Percentiles rank a stretch among this genome's conserved stretches.
phyloP scores from a whole-genome alignment of 352 stramenopile genomes.

The Phytophthora melonis region DNA sequence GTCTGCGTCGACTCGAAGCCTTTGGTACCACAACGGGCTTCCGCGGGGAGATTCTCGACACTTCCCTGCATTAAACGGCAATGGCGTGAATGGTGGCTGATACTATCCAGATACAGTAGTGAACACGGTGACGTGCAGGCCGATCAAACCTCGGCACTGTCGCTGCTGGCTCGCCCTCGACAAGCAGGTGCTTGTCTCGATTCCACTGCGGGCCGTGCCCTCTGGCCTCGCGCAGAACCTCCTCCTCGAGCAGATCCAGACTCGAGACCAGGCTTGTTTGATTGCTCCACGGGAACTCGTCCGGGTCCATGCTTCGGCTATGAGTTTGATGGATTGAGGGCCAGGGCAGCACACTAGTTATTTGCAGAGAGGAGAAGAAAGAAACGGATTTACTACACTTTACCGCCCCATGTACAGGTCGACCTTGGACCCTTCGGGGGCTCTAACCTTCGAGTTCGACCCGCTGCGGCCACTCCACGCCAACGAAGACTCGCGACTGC shows the following conservation, averaged over 20 bases:
- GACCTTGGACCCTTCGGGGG: conserved; percentile 40
- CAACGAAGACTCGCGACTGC: conserved; percentile 50
- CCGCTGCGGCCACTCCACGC: conserved; percentile 57
- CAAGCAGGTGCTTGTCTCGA: conserved; percentile 30
- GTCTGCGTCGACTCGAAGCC: conserved; percentile 6
- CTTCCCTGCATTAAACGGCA: conserved; percentile 18
- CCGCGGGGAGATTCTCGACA: conserved; percentile 32
- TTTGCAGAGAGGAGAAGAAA: conserved; percentile 26
- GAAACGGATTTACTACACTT: conserved; percentile 27
- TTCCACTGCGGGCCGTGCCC: conserved; percentile 14
- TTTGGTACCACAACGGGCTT: conserved; percentile 25
- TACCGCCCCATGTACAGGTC: conserved; percentile 58
- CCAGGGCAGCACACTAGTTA: conserved; percentile 5
- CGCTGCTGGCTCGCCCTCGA: conserved; percentile 38
- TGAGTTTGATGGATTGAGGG: not conserved
- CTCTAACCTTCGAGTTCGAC: conserved; percentile 67
- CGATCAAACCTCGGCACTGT: conserved; percentile 31
- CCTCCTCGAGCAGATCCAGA: conserved; percentile 37
- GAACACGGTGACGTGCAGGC: not conserved
- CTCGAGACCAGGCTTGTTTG: conserved; percentile 31
- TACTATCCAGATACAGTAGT: not conserved
- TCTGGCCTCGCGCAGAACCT: conserved; percentile 22
- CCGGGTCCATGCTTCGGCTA: conserved; percentile 21
- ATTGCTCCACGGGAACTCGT: conserved; percentile 22
- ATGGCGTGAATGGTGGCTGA: not conserved